Evolutionary conservation across 108 stramenopile species (phyloP), one percentile per base, ranked within the genome.

Genomic region (Skeletonema tropicum): DNA sequence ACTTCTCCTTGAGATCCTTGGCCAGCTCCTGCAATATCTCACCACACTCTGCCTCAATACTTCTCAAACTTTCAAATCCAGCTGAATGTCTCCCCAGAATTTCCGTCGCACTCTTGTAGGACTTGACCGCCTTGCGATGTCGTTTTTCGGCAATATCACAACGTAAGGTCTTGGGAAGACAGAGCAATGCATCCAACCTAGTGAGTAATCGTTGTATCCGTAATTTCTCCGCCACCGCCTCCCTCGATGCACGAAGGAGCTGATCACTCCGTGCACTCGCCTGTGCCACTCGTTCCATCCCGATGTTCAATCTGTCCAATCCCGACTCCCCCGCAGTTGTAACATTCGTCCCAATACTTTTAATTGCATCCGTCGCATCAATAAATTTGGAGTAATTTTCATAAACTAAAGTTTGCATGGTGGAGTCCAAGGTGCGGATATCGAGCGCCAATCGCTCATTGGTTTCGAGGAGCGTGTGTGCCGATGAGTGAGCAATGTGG

Each of bases 321-420:
- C 81, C 86, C 7, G 57, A 63, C 33, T 85, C 65, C 52, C 87
- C 85, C 13, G 55, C 71, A 0, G 42, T 32, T 52, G 83, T 77
- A 21, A 92, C 91, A 58, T 82, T 82, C 26, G 85, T 87, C 13
- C 92, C 93, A 55, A 96, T 94, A 19, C 61, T 79, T 52, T 93
- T 88, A 67, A 99, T 97, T 46, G 98, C 98, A 77, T 98, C 98
- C 5, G 99, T 98, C 36, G 98, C 99, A 67, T 88, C 89, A 67
- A 99, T 98, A 79, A 99, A 99, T 67, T 98, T 98, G 77, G 91
- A 92, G 88, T 99, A 99, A 83, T 99, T 99, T 68, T 98, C 99
- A 75, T 99, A 99, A 26, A 99, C 99, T 58, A 99, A 77, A 30
- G 95, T 97, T 80, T 99, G 99, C 97, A 98, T 96, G 31, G 97